These are phyloP conservation scores for Tricholoma flavovirens DNA, from an alignment of 768 basidiomycete genomes.

Conservation along the genomic window DNA sequence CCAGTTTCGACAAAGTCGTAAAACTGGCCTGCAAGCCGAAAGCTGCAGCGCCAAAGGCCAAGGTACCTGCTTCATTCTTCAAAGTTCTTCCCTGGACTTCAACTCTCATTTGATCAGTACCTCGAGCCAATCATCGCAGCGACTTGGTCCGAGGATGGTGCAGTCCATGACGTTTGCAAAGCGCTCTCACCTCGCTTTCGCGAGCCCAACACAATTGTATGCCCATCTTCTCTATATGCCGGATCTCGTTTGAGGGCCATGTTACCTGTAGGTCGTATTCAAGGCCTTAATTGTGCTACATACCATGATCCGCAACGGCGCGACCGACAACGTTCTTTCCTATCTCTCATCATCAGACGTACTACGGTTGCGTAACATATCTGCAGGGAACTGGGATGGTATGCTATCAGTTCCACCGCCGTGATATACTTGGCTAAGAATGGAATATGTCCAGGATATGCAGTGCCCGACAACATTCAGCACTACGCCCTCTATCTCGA, in stretches of 20 bases:
- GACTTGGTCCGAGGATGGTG: constrained; percentile 94
- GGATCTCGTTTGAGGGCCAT: constrained; percentile 1
- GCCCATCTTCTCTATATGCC: constrained; percentile 20
- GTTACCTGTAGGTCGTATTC: constrained; percentile 77
- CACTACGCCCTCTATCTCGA: constrained; percentile 89
- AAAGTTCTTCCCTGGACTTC: constrained; percentile 5
- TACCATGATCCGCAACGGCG: constrained; percentile 94
- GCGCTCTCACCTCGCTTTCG: constrained; percentile 78
- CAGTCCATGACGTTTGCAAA: constrained; percentile 89
- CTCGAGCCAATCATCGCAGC: constrained; percentile 94
- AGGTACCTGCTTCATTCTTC: constrained; percentile 43
- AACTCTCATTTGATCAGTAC: constrained; percentile 49
- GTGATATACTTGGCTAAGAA: not conserved
- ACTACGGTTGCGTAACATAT: constrained; percentile 76
- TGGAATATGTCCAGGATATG: constrained; percentile 54
- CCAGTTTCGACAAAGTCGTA: constrained; percentile 86
- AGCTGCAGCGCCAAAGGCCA: constrained; percentile 90
- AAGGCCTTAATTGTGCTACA: constrained; percentile 95
- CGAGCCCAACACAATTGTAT: constrained; percentile 87
- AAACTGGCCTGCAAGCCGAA: constrained; percentile 98
- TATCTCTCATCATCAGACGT: constrained; percentile 80
- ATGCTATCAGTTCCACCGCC: constrained; percentile 9
- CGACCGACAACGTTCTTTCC: constrained; percentile 85
- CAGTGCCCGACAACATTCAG: constrained; percentile 79
- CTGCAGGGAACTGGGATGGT: constrained; percentile 89